phyloP scores from a whole-genome alignment of 176 grass and related monocot genomes.

The Tillandsia leiboldiana region DNA sequence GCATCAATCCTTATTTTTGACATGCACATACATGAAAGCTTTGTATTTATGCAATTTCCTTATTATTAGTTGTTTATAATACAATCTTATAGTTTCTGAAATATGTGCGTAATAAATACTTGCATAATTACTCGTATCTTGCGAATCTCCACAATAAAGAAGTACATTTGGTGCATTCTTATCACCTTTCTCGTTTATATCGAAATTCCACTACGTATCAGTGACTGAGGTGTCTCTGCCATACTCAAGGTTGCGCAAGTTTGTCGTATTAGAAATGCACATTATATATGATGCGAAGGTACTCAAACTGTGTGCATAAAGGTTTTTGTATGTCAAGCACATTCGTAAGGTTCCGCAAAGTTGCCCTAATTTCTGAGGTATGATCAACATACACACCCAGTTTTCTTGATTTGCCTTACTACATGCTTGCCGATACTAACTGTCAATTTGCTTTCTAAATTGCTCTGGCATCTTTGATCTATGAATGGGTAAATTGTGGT shows the following conservation, averaged over 20 bases:
- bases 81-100: background rate
- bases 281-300: background rate
- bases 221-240: background rate
- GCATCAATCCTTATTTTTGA: no score
- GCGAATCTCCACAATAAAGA: background rate
- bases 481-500: background rate
- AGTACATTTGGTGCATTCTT: background rate
- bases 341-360: background rate
- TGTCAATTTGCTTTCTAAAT: background rate
- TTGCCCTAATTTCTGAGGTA: background rate
- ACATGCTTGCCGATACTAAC: background rate
- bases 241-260: background rate
- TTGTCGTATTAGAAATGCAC: background rate
- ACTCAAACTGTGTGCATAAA: background rate
- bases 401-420: background rate
- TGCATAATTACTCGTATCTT: background rate
- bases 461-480: background rate
- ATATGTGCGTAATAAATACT: background rate
- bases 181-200: slow-evolving; percentile 2
- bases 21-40: no score
- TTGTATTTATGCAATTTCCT: background rate
- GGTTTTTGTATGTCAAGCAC: background rate
- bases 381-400: background rate
- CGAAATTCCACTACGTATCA: background rate
- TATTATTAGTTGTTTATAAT: background rate